phyloP scores from a whole-genome alignment of 768 basidiomycete genomes.

The Phlegmacium glaucopus region DNA sequence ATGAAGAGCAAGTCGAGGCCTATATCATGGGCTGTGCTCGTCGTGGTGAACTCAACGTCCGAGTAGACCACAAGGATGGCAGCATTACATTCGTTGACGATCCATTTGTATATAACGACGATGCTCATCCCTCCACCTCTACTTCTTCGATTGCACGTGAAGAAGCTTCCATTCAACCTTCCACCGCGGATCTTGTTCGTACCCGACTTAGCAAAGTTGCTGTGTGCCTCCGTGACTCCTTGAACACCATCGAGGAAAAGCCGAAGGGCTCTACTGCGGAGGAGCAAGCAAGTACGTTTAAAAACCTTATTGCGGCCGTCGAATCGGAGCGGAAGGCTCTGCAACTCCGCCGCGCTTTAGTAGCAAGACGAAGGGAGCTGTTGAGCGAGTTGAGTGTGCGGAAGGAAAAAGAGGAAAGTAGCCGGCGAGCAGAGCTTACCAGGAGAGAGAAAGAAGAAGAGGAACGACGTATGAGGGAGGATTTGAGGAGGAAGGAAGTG shows the following conservation, averaged over 20 bases:
- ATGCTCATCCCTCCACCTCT: slow-evolving; percentile 26
- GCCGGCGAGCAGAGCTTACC: slow-evolving; percentile 65
- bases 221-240: slow-evolving; percentile 63
- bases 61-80: slow-evolving; percentile 85
- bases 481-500: slow-evolving; percentile 57
- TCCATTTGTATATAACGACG: slow-evolving; percentile 51
- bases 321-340: slow-evolving; percentile 77
- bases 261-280: slow-evolving; percentile 41
- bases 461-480: slow-evolving; percentile 56
- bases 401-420: slow-evolving; percentile 87
- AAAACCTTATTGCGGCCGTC: slow-evolving; percentile 57
- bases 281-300: slow-evolving; percentile 56
- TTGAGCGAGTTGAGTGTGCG: slow-evolving; percentile 79
- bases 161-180: slow-evolving; percentile 60
- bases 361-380: slow-evolving; percentile 82
- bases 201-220: slow-evolving; percentile 80
- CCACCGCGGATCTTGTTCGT: slow-evolving; percentile 67
- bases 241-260: slow-evolving; percentile 51
- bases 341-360: slow-evolving; percentile 72
- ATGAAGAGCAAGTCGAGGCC: slow-evolving; percentile 79
- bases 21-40: slow-evolving; percentile 93
- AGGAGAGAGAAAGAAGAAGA: slow-evolving; percentile 72
- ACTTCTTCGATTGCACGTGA: slow-evolving; percentile 9
- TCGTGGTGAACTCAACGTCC: slow-evolving; percentile 80
- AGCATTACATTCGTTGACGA: slow-evolving; percentile 84